Base-by-base conservation (phyloP, 192 early-diverging fungal genomes). In the Funneliformis mosseae region DNA sequence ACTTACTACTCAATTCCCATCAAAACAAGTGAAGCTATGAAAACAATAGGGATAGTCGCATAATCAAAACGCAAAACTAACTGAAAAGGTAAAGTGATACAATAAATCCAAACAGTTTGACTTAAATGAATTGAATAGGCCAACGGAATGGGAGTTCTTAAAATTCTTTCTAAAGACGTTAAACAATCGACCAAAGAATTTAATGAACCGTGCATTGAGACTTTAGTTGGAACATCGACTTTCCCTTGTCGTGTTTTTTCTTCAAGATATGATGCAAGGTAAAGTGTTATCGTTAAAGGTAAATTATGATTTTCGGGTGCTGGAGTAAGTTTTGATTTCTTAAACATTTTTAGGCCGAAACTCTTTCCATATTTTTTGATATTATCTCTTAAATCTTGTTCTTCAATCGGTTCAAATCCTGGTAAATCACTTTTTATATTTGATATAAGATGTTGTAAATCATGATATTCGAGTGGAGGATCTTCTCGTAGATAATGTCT, bases 101-200 rank as follows among this genome's bases (percentile, higher is more conserved):
- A 81, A 82, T 94, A 95, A 67, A 93, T 76, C 83, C 90, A 91
- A 50, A 92, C 87, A 18, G 91, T 92, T 83, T 98, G 97, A 73
- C 92, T 90, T 74, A 98, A 88, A 84, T 97, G 96, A 81, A 95
- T 93, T 33, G 90, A 87, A 79, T 98, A 98, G 5, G 95, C 94
- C 68, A 93, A 74, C 16, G 97, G 97, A 77, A 97, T 96, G 4
- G 97, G 97, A 11, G 94, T 94, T 48, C 89, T 88, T 18, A 93
- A 80, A 80, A 98, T 95, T 66, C 97, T 92, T 87, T 97, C 95
- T 78, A 95, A 95, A 7, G 83, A 81, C 45, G 92, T 90, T n/a
- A 95, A 81, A 72, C 88, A 87, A 18, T 89, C 88, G 45, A 87
- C 82, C 79, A 95, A 72, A 2, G 80, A 66, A 71, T 87, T 91